Evolutionary conservation across 345 rosid species (phyloP).

Genomic region (Physaria fendleri): DNA sequence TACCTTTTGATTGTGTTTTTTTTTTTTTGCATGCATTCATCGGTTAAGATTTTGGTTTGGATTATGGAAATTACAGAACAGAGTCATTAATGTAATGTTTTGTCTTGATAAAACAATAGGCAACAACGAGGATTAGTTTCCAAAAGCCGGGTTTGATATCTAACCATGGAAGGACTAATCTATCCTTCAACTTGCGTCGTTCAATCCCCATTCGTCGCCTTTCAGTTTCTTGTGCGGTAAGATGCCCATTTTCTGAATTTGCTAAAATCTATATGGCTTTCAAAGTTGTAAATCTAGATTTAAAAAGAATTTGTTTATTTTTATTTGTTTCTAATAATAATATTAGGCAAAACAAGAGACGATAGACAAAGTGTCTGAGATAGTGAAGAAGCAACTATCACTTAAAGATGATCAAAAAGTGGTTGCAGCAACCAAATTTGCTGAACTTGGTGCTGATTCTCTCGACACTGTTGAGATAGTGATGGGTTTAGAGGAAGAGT

Average conservation of each 20-base stretch:
- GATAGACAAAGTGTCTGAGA: slow-evolving; percentile 47
- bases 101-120: slow-evolving; percentile 27
- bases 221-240: slow-evolving; percentile 51
- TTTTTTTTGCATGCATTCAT: background rate
- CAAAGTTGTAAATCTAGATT: background rate
- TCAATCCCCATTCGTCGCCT: slow-evolving; percentile 40
- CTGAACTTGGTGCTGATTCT: slow-evolving; percentile 72
- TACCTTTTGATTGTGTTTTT: background rate
- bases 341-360: slow-evolving; percentile 68
- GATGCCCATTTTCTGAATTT: slow-evolving; percentile 12
- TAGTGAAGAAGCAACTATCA: slow-evolving; percentile 65
- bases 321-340: slow-evolving; percentile 1
- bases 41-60: background rate
- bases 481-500: slow-evolving; percentile 72
- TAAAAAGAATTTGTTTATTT: background rate
- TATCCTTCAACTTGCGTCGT: slow-evolving; percentile 31
- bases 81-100: background rate
- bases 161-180: slow-evolving; percentile 33
- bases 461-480: slow-evolving; percentile 82
- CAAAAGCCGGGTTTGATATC: slow-evolving; percentile 27
- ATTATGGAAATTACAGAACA: slow-evolving; percentile 3
- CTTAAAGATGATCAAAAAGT: slow-evolving; percentile 31
- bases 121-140: slow-evolving; percentile 25
- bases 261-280: background rate
- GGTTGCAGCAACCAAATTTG: slow-evolving; percentile 46